Evolutionary conservation across 176 grass and related monocot genomes (phyloP).

Genomic region (Triticum turgidum): DNA sequence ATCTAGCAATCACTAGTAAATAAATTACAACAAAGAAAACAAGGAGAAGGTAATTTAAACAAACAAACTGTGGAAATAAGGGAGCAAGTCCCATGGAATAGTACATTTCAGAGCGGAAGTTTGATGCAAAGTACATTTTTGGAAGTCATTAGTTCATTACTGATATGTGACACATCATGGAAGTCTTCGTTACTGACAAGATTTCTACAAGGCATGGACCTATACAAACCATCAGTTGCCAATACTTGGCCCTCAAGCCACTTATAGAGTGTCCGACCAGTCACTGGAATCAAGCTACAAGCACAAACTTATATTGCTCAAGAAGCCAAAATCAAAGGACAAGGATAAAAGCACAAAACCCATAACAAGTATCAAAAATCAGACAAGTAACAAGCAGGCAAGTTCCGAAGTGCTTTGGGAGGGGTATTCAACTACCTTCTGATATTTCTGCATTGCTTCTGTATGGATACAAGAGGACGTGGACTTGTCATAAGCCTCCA

Average conservation of each 20-base stretch:
- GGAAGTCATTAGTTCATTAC: neutral
- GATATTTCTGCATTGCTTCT: conserved; percentile 29
- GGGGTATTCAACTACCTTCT: conserved; percentile 36
- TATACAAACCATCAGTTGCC: neutral
- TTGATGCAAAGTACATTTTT: neutral
- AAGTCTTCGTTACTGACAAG: neutral
- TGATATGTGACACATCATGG: neutral
- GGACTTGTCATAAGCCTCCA: conserved; percentile 46
- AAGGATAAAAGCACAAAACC: neutral
- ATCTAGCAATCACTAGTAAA: neutral
- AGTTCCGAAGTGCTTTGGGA: neutral
- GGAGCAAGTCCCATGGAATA: neutral
- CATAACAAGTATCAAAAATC: conserved; percentile 1
- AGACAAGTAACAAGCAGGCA: neutral
- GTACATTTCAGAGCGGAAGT: neutral
- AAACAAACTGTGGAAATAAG: neutral
- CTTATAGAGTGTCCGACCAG: neutral
- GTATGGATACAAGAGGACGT: conserved; percentile 2
- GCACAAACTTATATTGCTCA: neutral
- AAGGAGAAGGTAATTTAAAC: neutral
- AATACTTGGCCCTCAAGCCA: neutral
- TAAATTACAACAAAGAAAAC: neutral
- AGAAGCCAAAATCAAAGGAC: neutral
- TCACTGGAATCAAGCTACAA: neutral
- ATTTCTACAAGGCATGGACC: neutral